Conservation (phyloP, 2,329 filamentous ascomycete species). For the Fusarium penzigii region DNA sequence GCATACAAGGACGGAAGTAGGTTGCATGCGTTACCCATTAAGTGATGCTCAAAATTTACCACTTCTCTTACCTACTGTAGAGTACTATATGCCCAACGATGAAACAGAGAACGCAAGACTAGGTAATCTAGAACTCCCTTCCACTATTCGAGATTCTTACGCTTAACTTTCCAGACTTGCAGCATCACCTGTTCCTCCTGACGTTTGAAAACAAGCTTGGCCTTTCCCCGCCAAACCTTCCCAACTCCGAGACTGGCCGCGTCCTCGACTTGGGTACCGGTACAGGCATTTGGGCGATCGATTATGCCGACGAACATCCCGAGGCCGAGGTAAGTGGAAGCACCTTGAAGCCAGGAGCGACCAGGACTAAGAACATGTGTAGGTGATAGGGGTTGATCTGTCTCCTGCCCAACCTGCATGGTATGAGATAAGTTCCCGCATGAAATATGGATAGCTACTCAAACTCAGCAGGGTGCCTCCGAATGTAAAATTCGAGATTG, state of each 20-base stretch:
- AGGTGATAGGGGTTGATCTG: slow-evolving; percentile 42
- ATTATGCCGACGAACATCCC: slow-evolving; percentile 28
- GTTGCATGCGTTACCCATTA: neutral
- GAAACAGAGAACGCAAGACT: slow-evolving; percentile 4
- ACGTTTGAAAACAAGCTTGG: slow-evolving; percentile 6
- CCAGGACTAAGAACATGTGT: slow-evolving; percentile 39
- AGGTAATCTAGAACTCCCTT: neutral
- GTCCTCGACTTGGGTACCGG: slow-evolving; percentile 61
- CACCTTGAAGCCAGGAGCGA: slow-evolving; percentile 44
- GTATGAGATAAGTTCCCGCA: neutral
- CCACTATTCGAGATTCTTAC: neutral
- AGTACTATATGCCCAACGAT: slow-evolving; percentile 7
- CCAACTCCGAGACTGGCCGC: neutral
- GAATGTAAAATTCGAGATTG: slow-evolving; percentile 57
- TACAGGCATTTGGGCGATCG: slow-evolving; percentile 61
- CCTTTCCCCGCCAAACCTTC: slow-evolving; percentile 5
- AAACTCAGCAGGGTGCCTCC: slow-evolving; percentile 48
- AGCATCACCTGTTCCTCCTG: slow-evolving; percentile 4
- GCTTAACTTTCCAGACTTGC: neutral
- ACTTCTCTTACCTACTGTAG: neutral
- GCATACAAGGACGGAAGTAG: slow-evolving; percentile 7
- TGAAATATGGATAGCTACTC: neutral
- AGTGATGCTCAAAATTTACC: neutral
- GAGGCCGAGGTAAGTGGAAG: neutral
- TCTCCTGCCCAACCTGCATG: slow-evolving; percentile 48